Conservation (phyloP, 176 grass and related monocot species). For the Zoysia pacifica region DNA sequence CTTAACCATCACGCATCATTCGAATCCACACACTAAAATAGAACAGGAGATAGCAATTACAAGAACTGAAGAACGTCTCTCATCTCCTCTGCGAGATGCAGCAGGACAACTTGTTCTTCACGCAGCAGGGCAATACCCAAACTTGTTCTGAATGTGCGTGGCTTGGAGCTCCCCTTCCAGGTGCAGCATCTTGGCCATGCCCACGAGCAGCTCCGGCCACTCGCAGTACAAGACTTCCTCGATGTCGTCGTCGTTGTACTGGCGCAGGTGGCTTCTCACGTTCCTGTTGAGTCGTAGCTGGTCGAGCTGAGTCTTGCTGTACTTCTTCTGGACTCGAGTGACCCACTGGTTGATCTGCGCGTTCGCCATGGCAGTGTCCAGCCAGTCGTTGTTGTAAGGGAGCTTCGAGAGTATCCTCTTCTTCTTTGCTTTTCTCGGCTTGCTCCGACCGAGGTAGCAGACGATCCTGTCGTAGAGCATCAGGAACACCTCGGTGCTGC, state of each 20-base stretch:
- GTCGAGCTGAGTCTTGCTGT: background rate
- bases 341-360: background rate
- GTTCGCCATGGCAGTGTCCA: background rate
- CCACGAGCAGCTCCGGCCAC: background rate
- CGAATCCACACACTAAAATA: background rate
- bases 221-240: background rate
- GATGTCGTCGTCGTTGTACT: background rate
- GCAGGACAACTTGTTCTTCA: background rate
- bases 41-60: background rate
- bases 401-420: background rate
- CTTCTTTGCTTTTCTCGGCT: background rate
- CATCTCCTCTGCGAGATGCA: too few relatives aligned
- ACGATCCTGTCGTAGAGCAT: background rate
- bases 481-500: background rate
- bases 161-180: background rate
- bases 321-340: background rate
- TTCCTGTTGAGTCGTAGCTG: background rate
- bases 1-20: background rate
- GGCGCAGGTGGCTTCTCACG: background rate
- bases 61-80: background rate
- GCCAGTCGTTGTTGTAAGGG: background rate
- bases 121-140: background rate
- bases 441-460: background rate
- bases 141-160: background rate
- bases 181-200: background rate